These are phyloP conservation scores for Ceratocystis diversiconidia DNA, from an alignment of 2,329 filamentous ascomycete species.

Conservation along the genomic window DNA sequence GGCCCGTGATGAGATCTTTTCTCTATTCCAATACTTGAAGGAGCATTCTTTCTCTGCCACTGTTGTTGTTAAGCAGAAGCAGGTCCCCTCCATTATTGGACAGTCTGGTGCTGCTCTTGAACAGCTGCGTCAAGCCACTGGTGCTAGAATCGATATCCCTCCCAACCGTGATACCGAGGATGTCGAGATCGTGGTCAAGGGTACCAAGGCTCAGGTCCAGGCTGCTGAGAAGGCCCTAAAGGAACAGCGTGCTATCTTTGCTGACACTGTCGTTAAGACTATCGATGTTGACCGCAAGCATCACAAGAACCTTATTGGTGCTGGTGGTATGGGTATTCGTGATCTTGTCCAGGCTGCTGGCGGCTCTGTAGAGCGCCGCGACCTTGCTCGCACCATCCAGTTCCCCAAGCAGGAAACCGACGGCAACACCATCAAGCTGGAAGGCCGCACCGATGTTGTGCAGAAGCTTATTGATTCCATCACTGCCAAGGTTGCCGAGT, in stretches of 20 bases:
- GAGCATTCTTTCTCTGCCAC: slow-evolving; percentile 72
- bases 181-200: slow-evolving; percentile 83
- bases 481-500: slow-evolving; percentile 64
- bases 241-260: slow-evolving; percentile 74
- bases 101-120: slow-evolving; percentile 84
- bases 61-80: slow-evolving; percentile 76
- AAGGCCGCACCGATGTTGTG: slow-evolving; percentile 71
- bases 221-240: slow-evolving; percentile 83
- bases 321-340: slow-evolving; percentile 71
- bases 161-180: slow-evolving; percentile 58
- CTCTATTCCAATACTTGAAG: slow-evolving; percentile 73
- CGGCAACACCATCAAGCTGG: slow-evolving; percentile 72
- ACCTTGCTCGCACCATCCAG: slow-evolving; percentile 77
- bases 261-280: slow-evolving; percentile 72
- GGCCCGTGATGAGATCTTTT: slow-evolving; percentile 81
- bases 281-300: slow-evolving; percentile 90
- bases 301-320: slow-evolving; percentile 78
- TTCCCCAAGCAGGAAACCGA: slow-evolving; percentile 82
- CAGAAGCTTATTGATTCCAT: slow-evolving; percentile 80
- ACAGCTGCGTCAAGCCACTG: slow-evolving; percentile 67
- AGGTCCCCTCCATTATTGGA: slow-evolving; percentile 87
- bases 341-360: slow-evolving; percentile 78
- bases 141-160: slow-evolving; percentile 84
- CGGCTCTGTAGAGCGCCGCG: slow-evolving; percentile 72
- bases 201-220: slow-evolving; percentile 78